Percentiles rank a stretch among this genome's conserved stretches.
These are phyloP conservation scores for Quercus phellos DNA, from an alignment of 331 rosid genomes.

Conservation along the genomic window DNA sequence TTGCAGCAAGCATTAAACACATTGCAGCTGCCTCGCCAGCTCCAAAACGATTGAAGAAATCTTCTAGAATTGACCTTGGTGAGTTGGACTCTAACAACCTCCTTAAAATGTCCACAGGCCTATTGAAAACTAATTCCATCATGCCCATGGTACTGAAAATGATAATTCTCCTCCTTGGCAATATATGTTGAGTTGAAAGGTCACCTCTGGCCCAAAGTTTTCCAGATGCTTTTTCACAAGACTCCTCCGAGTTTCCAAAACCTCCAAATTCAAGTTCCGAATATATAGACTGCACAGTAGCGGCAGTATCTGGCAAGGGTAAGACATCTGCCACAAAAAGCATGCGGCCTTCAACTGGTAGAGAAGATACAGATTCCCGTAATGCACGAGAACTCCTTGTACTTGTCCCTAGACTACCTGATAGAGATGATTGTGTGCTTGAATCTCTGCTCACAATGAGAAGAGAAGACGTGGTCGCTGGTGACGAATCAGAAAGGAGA, in stretches of 20 bases:
- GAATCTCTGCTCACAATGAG: constrained; percentile 82
- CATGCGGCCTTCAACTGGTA: constrained; percentile 94
- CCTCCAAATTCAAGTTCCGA: constrained; percentile 86
- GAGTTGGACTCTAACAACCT: constrained; percentile 72
- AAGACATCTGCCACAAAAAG: constrained; percentile 88
- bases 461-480: constrained; percentile 77
- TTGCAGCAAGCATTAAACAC: constrained; percentile 93
- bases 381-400: constrained; percentile 79
- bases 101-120: constrained; percentile 92
- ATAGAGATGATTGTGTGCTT: constrained; percentile 52
- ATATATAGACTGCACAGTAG: constrained; percentile 74
- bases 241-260: constrained; percentile 56
- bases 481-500: constrained; percentile 90
- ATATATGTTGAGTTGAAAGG: constrained; percentile 87
- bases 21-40: constrained; percentile 95
- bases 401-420: constrained; percentile 55
- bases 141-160: constrained; percentile 95
- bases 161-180: constrained; percentile 86
- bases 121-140: constrained; percentile 91
- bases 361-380: constrained; percentile 78
- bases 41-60: constrained; percentile 92
- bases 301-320: constrained; percentile 72
- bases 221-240: constrained; percentile 64
- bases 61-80: constrained; percentile 83
- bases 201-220: constrained; percentile 98